Evolutionary conservation across 176 grass and related monocot genomes (phyloP).

Genomic region (Ananas comosus): DNA sequence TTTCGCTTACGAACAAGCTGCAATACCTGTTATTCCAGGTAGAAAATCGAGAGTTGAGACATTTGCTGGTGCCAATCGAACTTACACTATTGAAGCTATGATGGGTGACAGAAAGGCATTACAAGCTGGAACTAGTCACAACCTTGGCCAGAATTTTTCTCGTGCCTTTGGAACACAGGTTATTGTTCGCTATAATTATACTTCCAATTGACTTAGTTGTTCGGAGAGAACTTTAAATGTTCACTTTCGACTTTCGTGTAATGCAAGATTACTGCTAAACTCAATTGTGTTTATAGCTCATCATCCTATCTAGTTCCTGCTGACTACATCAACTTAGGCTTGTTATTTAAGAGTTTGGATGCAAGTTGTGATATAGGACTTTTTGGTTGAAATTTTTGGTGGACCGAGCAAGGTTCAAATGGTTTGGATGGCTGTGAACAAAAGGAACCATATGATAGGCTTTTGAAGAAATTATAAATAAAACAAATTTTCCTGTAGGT

Average conservation of each 20-base stretch:
- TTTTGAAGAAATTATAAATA: no score
- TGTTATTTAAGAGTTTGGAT: no score
- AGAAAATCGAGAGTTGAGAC: constrained; percentile 88
- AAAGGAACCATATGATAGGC: no score
- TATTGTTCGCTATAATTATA: not conserved
- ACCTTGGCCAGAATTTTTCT: constrained; percentile 96
- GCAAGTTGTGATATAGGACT: no score
- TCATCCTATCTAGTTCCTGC: not conserved
- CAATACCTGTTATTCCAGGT: constrained; percentile 90
- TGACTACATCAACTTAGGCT: no score
- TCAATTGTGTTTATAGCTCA: not conserved
- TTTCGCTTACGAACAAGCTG: constrained; percentile 85
- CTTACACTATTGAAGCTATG: constrained; percentile 99
- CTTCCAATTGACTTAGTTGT: constrained; percentile 5
- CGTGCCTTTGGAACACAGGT: constrained; percentile 94
- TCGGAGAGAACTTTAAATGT: not conserved
- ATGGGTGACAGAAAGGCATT: constrained; percentile 97
- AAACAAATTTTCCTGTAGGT: no score
- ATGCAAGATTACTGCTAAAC: not conserved
- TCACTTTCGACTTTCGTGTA: not conserved
- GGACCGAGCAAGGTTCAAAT: not conserved
- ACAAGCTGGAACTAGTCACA: constrained; percentile 98
- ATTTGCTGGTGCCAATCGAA: constrained; percentile 80
- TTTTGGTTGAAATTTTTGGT: no score
- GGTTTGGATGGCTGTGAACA: not conserved